These are phyloP conservation scores for Lentinula raphanica DNA, from an alignment of 768 basidiomycete species.

Conservation along the genomic window DNA sequence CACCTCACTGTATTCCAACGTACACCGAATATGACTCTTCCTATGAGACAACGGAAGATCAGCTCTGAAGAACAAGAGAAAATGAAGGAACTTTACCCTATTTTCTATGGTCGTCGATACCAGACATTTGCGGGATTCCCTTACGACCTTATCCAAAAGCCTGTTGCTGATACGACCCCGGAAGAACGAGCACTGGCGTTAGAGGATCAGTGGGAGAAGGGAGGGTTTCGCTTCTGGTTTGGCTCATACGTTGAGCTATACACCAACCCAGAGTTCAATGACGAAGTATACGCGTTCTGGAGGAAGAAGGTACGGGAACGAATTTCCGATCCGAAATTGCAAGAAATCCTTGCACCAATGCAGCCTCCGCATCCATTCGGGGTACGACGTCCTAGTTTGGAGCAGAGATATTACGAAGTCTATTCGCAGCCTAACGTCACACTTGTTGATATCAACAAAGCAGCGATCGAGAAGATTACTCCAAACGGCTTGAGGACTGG, in stretches of 20 bases:
- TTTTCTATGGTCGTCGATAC: not conserved
- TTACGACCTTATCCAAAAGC: not conserved
- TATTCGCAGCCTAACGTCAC: slow-evolving; percentile 3
- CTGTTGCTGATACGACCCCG: not conserved
- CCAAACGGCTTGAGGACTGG: not conserved
- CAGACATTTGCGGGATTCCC: slow-evolving; percentile 6
- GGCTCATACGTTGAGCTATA: slow-evolving; percentile 4
- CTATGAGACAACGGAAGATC: slow-evolving; percentile 2
- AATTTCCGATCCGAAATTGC: not conserved
- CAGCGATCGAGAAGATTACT: not conserved
- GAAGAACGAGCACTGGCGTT: slow-evolving; percentile 10
- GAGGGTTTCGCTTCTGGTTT: slow-evolving; percentile 9
- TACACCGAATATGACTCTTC: slow-evolving; percentile 4
- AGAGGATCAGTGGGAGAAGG: slow-evolving; percentile 11
- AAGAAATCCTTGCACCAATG: slow-evolving; percentile 7
- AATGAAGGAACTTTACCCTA: not conserved
- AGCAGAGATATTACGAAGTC: slow-evolving; percentile 7
- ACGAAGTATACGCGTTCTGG: slow-evolving; percentile 7
- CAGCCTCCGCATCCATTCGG: slow-evolving; percentile 6
- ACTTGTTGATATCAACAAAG: slow-evolving; percentile 3
- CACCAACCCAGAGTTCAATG: not conserved
- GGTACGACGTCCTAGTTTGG: not conserved
- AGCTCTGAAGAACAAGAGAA: not conserved
- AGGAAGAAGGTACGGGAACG: slow-evolving; percentile 1
- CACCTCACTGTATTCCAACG: slow-evolving; percentile 15